Evolutionary conservation across 106 monocot species (phyloP).

Genomic region (Allium cepa): DNA sequence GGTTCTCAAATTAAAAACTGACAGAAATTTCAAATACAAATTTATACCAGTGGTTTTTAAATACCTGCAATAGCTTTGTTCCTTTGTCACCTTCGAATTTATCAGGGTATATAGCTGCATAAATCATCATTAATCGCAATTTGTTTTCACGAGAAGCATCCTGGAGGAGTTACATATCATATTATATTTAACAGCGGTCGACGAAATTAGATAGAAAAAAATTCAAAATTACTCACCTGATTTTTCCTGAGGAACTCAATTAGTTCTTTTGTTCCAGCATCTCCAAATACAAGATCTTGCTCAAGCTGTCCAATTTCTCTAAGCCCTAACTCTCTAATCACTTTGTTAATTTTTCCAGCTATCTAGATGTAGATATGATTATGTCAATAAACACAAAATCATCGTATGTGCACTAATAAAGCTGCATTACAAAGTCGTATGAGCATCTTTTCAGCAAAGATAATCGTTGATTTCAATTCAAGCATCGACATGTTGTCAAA

Average conservation of each 20-base stretch:
- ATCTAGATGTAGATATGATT: constrained; percentile 39
- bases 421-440: no score
- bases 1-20: no score
- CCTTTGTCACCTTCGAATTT: constrained; percentile 91
- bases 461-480: no score
- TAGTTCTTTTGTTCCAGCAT: constrained; percentile 93
- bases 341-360: constrained; percentile 89
- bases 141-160: constrained; percentile 69
- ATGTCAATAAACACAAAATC: no score
- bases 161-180: constrained; percentile 25
- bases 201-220: neutral
- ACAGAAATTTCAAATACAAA: no score
- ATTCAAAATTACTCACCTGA: constrained; percentile 32
- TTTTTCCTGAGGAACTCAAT: constrained; percentile 83
- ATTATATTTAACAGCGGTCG: neutral
- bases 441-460: no score
- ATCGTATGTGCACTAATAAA: no score
- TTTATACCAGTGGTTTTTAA: neutral
- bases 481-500: no score
- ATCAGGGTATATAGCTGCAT: constrained; percentile 69
- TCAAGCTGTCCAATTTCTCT: constrained; percentile 87
- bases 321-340: constrained; percentile 75
- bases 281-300: constrained; percentile 97
- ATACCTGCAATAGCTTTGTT: constrained; percentile 79
- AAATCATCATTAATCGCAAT: constrained; percentile 81